A percentile compares a stretch with the other conserved stretches of the same genome.
phyloP scores from a whole-genome alignment of 495 filamentous ascomycete species.

The Viridothelium virens region DNA sequence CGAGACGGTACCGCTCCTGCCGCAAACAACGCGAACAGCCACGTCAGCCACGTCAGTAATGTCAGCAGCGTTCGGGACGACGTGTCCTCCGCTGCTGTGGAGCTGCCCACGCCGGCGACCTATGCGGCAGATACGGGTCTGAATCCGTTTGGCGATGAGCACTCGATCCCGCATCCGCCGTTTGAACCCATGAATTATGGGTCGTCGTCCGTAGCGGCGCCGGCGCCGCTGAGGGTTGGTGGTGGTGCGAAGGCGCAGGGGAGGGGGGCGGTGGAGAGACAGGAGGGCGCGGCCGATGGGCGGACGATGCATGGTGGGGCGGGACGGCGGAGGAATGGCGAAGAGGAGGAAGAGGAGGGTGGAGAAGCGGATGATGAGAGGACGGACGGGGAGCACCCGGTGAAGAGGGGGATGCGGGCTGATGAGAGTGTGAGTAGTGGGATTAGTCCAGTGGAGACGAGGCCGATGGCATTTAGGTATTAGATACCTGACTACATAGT shows the following conservation, averaged over 20 bases:
- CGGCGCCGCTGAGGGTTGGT: background rate
- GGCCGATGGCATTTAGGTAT: constrained; percentile 12
- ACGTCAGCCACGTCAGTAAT: background rate
- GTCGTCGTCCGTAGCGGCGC: background rate
- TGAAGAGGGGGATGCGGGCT: constrained; percentile 8
- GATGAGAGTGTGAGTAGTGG: constrained; percentile 2
- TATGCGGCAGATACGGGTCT: background rate
- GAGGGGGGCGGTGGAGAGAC: constrained; percentile 2
- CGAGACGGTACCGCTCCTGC: background rate
- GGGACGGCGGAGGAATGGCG: background rate
- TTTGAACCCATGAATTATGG: constrained; percentile 4
- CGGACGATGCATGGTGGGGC: constrained; percentile 24
- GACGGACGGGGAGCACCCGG: constrained; percentile 1
- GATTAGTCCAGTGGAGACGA: constrained; percentile 19
- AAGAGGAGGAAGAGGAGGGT: constrained; percentile 19
- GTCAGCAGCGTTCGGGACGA: background rate
- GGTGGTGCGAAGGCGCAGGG: background rate
- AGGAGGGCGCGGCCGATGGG: constrained; percentile 16
- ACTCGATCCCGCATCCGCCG: background rate
- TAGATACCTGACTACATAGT: no score
- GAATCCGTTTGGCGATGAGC: background rate
- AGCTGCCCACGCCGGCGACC: background rate
- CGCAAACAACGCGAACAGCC: background rate
- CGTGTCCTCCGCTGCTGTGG: background rate
- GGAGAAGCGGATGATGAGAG: constrained; percentile 19